Evolutionary conservation across 768 basidiomycete genomes (phyloP), one percentile per base, ranked within the genome.

Genomic region (Infundibulicybe gibba): DNA sequence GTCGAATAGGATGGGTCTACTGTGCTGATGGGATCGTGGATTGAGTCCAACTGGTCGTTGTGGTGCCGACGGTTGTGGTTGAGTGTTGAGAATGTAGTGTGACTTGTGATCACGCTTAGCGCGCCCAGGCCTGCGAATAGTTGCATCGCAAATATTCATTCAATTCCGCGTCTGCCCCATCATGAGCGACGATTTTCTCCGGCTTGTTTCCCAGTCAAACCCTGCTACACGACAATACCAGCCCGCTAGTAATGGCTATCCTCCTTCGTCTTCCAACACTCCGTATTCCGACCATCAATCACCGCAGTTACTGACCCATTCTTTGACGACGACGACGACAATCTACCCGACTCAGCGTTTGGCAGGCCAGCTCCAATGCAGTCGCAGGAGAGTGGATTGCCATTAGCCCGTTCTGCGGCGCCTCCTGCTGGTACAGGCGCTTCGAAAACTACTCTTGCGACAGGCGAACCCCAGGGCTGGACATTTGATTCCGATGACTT

Each of bases 261-360:
- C 85, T 13, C 83, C 85, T 21, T 70, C 79, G 39, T 60, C 67
- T 47, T 65, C 68, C 43, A 61, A 62, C 46, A 59, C 58, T 41
- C 66, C 67, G 45, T 74, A 73, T 61, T 61, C 63, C 51, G 65
- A 74, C 62, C 57, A 61, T 37, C 61, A 61, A 37, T 66, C 71
- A 51, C 72, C 75, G 48, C 74, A 77, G 60, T 63, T 75, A 49
- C 71, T 66, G 90, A 92, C 65, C 89, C 87, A n/a, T 92, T 92
- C 63, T 92, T 92, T 64, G 86, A 89, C 63, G 90, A 91, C 61
- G 87, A 86, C 45, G 85, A 87, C 53, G 87, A 90, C 45, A 80
- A 84, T 49, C 56, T 71, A 25, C 79, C 81, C 13, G 84, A 86
- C 64, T 82, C 83, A 15, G 80, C 79, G n/a, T 86, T 86, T 63